Conservation (phyloP, 2,329 filamentous ascomycete genomes). For the Colletotrichum orchidophilum region DNA sequence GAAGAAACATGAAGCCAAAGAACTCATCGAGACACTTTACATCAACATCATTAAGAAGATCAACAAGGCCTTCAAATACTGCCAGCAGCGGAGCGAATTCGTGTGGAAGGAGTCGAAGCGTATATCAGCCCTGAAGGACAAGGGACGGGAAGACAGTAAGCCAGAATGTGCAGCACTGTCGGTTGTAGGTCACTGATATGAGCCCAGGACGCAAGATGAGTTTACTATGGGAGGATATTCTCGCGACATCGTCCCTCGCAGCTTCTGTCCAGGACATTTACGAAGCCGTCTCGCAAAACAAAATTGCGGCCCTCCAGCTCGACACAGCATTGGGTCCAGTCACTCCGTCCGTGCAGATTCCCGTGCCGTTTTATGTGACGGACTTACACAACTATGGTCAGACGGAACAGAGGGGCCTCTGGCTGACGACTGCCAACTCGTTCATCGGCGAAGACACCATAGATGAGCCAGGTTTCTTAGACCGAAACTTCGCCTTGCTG, state of each 20-base stretch:
- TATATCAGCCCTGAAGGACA: constrained; percentile 83
- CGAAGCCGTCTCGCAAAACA: constrained; percentile 81
- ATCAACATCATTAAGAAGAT: constrained; percentile 91
- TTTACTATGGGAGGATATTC: constrained; percentile 74
- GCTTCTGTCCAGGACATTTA: constrained; percentile 85
- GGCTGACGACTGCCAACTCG: constrained; percentile 87
- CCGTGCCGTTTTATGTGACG: constrained; percentile 73
- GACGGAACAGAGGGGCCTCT: constrained; percentile 77
- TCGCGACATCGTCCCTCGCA: constrained; percentile 80
- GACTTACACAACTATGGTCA: constrained; percentile 77
- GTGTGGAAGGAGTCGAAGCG: constrained; percentile 90
- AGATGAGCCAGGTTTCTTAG: constrained; percentile 74
- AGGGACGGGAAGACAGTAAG: constrained; percentile 74
- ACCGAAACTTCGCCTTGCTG: constrained; percentile 87
- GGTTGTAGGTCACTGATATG: constrained; percentile 24
- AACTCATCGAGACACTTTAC: constrained; percentile 80
- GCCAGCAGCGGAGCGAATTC: constrained; percentile 89
- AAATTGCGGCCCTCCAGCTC: constrained; percentile 85
- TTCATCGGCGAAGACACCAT: constrained; percentile 74
- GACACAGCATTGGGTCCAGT: constrained; percentile 68
- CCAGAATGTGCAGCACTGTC: background rate
- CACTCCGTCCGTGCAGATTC: constrained; percentile 72
- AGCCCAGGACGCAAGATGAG: constrained; percentile 66
- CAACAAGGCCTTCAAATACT: constrained; percentile 91
- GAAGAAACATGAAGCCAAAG: constrained; percentile 78